A percentile compares a stretch with the other conserved stretches of the same genome.
Evolutionary conservation across 2,329 filamentous ascomycete species (phyloP).

Genomic region (Sclerotinia trifoliorum): DNA sequence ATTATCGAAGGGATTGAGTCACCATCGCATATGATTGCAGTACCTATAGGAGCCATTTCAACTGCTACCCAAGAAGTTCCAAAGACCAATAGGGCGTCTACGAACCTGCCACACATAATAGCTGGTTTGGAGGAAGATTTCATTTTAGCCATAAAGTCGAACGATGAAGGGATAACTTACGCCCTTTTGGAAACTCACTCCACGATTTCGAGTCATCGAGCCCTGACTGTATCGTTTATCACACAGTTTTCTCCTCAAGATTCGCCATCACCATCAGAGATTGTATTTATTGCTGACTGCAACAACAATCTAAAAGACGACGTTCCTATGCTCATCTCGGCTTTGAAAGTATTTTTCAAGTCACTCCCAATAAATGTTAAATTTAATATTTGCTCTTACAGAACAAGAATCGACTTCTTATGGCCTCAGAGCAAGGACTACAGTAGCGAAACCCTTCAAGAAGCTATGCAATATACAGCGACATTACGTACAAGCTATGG

Average conservation of each 20-base stretch:
- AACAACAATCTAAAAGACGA: constrained; percentile 62
- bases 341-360: constrained; percentile 63
- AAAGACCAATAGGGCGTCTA: constrained; percentile 59
- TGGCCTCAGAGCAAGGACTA: constrained; percentile 51
- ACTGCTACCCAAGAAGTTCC: constrained; percentile 41
- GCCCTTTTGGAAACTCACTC: constrained; percentile 67
- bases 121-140: constrained; percentile 63
- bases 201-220: constrained; percentile 57
- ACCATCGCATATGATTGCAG: constrained; percentile 64
- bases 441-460: constrained; percentile 44
- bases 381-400: constrained; percentile 72
- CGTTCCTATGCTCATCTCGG: constrained; percentile 54
- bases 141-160: constrained; percentile 62
- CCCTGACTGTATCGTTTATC: constrained; percentile 68
- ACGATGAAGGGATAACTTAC: constrained; percentile 56
- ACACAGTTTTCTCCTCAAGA: constrained; percentile 65
- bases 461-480: constrained; percentile 47
- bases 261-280: constrained; percentile 55
- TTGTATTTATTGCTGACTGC: constrained; percentile 73
- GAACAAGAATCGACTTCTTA: constrained; percentile 47
- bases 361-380: constrained; percentile 61
- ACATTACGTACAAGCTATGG: constrained; percentile 49
- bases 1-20: constrained; percentile 63
- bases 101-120: constrained; percentile 54
- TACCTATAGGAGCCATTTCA: constrained; percentile 61